Evolutionary conservation across 1,139 yeast genomes (phyloP).

Genomic region (Geotrichum reessii): DNA sequence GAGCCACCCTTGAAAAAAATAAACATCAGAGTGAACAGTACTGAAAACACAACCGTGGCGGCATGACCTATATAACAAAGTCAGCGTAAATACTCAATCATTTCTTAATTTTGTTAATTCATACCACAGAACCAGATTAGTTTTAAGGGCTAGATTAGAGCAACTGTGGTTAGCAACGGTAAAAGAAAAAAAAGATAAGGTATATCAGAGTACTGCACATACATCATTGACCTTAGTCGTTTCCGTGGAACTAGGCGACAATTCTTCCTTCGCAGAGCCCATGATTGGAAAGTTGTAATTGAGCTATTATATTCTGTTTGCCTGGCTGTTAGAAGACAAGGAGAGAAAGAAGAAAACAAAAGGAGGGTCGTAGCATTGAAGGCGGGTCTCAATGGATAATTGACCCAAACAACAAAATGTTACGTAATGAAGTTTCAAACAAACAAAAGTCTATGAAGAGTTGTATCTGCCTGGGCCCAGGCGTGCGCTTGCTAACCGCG

Average conservation of each 20-base stretch:
- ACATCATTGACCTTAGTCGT: not conserved
- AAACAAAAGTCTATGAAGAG: not conserved
- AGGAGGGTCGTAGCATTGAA: not conserved
- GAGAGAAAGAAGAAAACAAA: not conserved
- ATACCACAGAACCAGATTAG: not conserved
- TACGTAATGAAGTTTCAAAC: not conserved
- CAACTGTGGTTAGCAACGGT: not conserved
- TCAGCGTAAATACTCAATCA: not conserved
- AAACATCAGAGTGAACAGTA: conserved; percentile 18
- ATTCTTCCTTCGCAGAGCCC: not conserved
- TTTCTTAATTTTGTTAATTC: not conserved
- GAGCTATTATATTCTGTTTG: not conserved
- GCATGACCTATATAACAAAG: conserved; percentile 18
- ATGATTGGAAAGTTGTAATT: not conserved
- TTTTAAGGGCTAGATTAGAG: not conserved
- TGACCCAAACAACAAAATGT: not conserved
- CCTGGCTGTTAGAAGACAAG: not conserved
- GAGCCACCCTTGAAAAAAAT: conserved; percentile 20
- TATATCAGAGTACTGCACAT: not conserved
- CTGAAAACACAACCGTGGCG: conserved; percentile 16
- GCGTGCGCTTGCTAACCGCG: not conserved
- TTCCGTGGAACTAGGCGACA: not conserved
- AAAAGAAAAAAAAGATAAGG: not conserved
- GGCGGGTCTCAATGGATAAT: not conserved
- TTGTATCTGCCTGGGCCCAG: not conserved